Conservation (phyloP, 2,329 filamentous ascomycete species). For the Boeremia lycopersici region DNA sequence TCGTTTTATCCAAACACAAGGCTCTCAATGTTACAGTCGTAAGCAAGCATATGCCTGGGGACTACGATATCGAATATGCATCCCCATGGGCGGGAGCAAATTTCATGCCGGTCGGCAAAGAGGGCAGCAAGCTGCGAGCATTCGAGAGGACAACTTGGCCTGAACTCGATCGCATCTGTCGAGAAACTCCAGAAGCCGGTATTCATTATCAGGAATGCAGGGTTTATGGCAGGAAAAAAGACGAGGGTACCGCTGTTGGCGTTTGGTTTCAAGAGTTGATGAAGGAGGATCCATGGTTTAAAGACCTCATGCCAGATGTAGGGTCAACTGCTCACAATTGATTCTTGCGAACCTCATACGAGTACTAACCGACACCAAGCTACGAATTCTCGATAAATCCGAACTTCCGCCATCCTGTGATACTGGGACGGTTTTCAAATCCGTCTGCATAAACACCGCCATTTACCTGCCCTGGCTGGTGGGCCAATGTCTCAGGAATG, state of each 20-base stretch:
- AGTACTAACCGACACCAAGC: slow-evolving; percentile 50
- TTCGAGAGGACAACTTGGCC: slow-evolving; percentile 55
- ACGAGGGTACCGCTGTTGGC: slow-evolving; percentile 60
- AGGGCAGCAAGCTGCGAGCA: slow-evolving; percentile 46
- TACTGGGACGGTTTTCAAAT: slow-evolving; percentile 77
- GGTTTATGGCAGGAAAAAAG: slow-evolving; percentile 68
- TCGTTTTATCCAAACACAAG: slow-evolving; percentile 63
- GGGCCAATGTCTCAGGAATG: slow-evolving; percentile 76
- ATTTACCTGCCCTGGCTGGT: slow-evolving; percentile 87
- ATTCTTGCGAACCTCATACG: neutral
- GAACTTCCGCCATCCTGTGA: slow-evolving; percentile 68
- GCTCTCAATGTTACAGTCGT: slow-evolving; percentile 70
- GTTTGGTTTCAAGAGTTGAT: slow-evolving; percentile 72
- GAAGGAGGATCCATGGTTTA: slow-evolving; percentile 74
- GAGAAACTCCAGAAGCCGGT: slow-evolving; percentile 75
- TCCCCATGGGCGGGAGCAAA: slow-evolving; percentile 89
- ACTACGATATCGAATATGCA: slow-evolving; percentile 89
- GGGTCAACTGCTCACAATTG: slow-evolving; percentile 21
- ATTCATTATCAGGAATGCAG: slow-evolving; percentile 74
- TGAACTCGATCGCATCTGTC: slow-evolving; percentile 52
- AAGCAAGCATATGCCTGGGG: slow-evolving; percentile 89
- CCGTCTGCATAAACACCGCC: slow-evolving; percentile 88
- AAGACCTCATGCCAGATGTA: slow-evolving; percentile 71
- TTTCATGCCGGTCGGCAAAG: slow-evolving; percentile 63
- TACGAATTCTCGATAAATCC: slow-evolving; percentile 62